These are phyloP conservation scores for Alternaria novae-zelandiae DNA, from an alignment of 2,329 filamentous ascomycete species.

Conservation along the genomic window DNA sequence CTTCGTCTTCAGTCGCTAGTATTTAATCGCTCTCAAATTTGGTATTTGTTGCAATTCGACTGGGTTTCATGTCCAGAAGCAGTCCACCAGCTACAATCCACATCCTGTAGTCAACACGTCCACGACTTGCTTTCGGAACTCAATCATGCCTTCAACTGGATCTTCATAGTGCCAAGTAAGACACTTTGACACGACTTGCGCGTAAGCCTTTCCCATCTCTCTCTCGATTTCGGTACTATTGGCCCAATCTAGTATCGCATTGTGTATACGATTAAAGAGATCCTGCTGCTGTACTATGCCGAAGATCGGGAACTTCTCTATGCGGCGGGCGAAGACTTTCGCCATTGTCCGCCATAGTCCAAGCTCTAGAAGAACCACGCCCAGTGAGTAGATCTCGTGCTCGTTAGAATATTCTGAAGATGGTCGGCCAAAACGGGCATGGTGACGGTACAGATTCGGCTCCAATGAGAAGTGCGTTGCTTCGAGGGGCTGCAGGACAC, in stretches of 20 bases:
- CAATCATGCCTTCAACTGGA: slow-evolving; percentile 11
- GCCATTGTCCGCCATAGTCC: slow-evolving; percentile 52
- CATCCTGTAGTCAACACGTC: slow-evolving; percentile 8
- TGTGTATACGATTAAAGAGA: slow-evolving; percentile 15
- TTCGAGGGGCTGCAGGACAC: slow-evolving; percentile 7
- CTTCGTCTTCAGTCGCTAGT: neutral
- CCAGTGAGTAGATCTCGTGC: slow-evolving; percentile 64
- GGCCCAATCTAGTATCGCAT: slow-evolving; percentile 15
- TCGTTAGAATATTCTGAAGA: slow-evolving; percentile 54
- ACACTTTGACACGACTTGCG: slow-evolving; percentile 15
- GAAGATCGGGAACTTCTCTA: slow-evolving; percentile 16
- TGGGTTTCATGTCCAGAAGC: neutral
- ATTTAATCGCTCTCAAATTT: neutral
- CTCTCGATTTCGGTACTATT: slow-evolving; percentile 16
- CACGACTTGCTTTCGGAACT: slow-evolving; percentile 17
- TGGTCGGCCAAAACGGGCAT: slow-evolving; percentile 53
- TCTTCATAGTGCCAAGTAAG: slow-evolving; percentile 17
- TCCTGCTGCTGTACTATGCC: slow-evolving; percentile 5
- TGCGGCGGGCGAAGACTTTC: slow-evolving; percentile 13
- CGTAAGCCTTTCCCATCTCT: slow-evolving; percentile 19
- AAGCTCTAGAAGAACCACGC: slow-evolving; percentile 61
- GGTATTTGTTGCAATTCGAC: neutral
- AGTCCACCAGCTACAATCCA: neutral
- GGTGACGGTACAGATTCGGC: slow-evolving; percentile 59
- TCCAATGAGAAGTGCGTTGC: slow-evolving; percentile 11